phyloP scores from a whole-genome alignment of 768 basidiomycete species.

The Tulasnella sp. region DNA sequence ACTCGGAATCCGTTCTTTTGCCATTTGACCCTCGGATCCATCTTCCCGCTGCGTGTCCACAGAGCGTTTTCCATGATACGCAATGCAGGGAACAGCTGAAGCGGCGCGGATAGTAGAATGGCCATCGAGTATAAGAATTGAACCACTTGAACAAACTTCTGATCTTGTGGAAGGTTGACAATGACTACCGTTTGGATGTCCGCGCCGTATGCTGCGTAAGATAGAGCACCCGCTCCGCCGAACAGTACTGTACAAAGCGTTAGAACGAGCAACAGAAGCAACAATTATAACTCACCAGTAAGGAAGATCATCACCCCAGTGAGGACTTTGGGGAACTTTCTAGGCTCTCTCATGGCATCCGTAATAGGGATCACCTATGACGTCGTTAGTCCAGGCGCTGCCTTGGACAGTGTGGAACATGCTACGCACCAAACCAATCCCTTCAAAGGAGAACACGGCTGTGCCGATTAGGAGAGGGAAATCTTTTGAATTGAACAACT shows the following conservation, averaged over 20 bases:
- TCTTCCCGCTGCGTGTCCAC: slow-evolving; percentile 80
- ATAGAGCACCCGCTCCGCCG: slow-evolving; percentile 74
- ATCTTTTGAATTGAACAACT: slow-evolving; percentile 76
- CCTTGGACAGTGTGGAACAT: background rate
- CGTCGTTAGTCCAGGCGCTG: slow-evolving; percentile 7
- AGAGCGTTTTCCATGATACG: slow-evolving; percentile 94
- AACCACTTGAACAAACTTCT: slow-evolving; percentile 78
- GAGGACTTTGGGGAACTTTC: slow-evolving; percentile 78
- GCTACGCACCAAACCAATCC: slow-evolving; percentile 69
- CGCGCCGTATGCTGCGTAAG: slow-evolving; percentile 79
- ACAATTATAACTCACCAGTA: slow-evolving; percentile 35
- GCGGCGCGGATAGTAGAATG: slow-evolving; percentile 80
- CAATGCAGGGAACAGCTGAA: slow-evolving; percentile 96
- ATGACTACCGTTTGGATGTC: slow-evolving; percentile 87
- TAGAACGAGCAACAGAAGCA: background rate
- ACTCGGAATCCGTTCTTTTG: slow-evolving; percentile 62
- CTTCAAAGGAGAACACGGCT: slow-evolving; percentile 97
- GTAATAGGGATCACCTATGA: slow-evolving; percentile 81
- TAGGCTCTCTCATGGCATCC: slow-evolving; percentile 91
- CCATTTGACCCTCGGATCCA: slow-evolving; percentile 77
- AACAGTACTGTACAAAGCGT: slow-evolving; percentile 47
- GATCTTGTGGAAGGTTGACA: slow-evolving; percentile 76
- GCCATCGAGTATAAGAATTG: slow-evolving; percentile 87
- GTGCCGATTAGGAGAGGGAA: slow-evolving; percentile 92
- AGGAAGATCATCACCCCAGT: slow-evolving; percentile 88